Evolutionary conservation across 306 rosid species (phyloP).

Genomic region (Citrullus amarus): DNA sequence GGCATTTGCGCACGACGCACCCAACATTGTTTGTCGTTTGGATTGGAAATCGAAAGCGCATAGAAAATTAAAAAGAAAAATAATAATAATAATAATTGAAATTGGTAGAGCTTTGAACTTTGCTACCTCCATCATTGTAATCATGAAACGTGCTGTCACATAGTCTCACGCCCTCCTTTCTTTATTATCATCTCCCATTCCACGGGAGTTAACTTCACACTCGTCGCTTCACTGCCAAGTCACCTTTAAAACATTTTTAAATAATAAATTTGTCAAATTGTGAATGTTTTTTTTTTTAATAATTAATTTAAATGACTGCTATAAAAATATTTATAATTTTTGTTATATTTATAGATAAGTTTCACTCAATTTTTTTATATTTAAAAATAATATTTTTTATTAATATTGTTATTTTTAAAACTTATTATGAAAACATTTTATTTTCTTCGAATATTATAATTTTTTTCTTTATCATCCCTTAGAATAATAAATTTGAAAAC

Average conservation of each 20-base stretch:
- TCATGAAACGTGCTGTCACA: conserved; percentile 10
- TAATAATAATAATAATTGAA: not conserved
- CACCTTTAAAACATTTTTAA: not conserved
- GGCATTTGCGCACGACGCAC: conserved; percentile 29
- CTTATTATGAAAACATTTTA: too few relatives aligned
- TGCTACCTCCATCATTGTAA: not conserved
- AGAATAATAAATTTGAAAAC: too few relatives aligned
- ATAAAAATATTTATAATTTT: too few relatives aligned
- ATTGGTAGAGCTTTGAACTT: not conserved
- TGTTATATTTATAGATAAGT: too few relatives aligned
- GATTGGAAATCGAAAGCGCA: not conserved
- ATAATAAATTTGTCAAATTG: too few relatives aligned
- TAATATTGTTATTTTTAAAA: too few relatives aligned
- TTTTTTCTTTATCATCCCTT: too few relatives aligned
- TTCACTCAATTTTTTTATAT: too few relatives aligned
- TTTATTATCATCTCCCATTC: not conserved
- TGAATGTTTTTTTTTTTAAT: too few relatives aligned
- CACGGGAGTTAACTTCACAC: not conserved
- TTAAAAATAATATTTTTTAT: too few relatives aligned
- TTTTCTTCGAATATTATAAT: too few relatives aligned
- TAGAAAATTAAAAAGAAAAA: not conserved
- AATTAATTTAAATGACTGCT: too few relatives aligned
- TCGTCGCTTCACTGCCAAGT: not conserved
- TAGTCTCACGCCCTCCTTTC: not conserved
- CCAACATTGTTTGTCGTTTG: not conserved